A percentile compares a stretch with the other conserved stretches of the same genome.
Conservation (phyloP, 305 asterid species). For the Caryopteris hybrid region DNA sequence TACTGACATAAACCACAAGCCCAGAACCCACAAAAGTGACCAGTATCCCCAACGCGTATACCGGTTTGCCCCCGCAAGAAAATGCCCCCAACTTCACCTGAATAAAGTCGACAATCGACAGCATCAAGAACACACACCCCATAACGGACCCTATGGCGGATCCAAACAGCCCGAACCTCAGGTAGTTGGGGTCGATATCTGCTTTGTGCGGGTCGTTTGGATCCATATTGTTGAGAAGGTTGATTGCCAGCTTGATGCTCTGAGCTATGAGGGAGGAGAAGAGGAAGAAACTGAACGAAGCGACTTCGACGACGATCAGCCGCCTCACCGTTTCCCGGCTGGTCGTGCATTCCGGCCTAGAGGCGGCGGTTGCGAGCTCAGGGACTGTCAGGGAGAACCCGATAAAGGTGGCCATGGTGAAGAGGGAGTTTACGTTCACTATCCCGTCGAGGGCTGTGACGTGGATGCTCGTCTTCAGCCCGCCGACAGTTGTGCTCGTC, state of each 20-base stretch:
- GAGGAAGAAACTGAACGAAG: conserved; percentile 51
- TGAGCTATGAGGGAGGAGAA: conserved; percentile 57
- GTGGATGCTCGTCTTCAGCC: conserved; percentile 26
- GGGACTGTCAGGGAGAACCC: conserved; percentile 35
- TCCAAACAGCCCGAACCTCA: conserved; percentile 41
- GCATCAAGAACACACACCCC: conserved; percentile 47
- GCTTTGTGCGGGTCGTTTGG: conserved; percentile 39
- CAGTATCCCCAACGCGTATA: conserved; percentile 25
- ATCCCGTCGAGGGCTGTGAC: conserved; percentile 43
- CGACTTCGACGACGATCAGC: conserved; percentile 43
- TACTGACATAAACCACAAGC: conserved; percentile 29
- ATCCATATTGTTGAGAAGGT: conserved; percentile 41
- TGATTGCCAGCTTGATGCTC: conserved; percentile 53
- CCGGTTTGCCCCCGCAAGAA: conserved; percentile 45
- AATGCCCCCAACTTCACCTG: conserved; percentile 41
- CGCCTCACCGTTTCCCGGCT: conserved; percentile 22
- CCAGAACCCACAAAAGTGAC: conserved; percentile 33
- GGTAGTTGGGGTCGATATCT: conserved; percentile 34
- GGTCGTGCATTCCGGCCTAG: conserved; percentile 22
- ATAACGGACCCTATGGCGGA: conserved; percentile 42
- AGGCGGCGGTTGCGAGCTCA: conserved; percentile 13
- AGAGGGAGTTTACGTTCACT: conserved; percentile 42
- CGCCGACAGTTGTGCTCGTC: neutral
- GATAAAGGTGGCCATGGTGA: conserved; percentile 35
- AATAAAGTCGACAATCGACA: conserved; percentile 43